phyloP scores from a whole-genome alignment of 768 basidiomycete species.

The Podaxis sp. region DNA sequence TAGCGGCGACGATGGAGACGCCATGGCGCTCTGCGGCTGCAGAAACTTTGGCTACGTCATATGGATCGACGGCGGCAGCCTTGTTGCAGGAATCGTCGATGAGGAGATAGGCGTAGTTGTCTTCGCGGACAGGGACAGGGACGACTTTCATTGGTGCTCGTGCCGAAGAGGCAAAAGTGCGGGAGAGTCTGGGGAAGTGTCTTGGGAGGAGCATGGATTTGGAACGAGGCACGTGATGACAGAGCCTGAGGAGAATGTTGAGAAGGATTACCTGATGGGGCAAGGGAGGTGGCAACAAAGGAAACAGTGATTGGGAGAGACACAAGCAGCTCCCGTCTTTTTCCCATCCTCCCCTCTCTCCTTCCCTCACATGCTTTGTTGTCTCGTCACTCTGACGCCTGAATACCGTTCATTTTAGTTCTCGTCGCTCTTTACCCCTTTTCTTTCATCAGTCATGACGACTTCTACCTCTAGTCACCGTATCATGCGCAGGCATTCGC shows the following conservation, averaged over 20 bases:
- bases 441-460: not conserved
- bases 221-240: not conserved
- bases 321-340: not conserved
- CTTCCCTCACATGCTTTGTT: not conserved
- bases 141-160: conserved; percentile 61
- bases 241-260: not conserved
- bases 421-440: not conserved
- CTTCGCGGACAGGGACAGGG: conserved; percentile 73
- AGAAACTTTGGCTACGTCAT: conserved; percentile 67
- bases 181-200: not conserved
- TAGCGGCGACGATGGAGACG: conserved; percentile 64
- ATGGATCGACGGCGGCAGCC: conserved; percentile 82
- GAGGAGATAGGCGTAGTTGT: conserved; percentile 86
- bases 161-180: conserved; percentile 5
- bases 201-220: not conserved
- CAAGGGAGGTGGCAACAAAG: not conserved
- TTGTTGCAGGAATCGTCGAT: conserved; percentile 63
- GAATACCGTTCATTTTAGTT: not conserved
- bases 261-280: not conserved
- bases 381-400: not conserved
- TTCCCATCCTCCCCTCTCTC: not conserved
- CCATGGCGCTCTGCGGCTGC: conserved; percentile 58
- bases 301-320: not conserved
- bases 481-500: conserved; percentile 2
- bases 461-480: not conserved